These are phyloP conservation scores for Leccinum fuscescens DNA, from an alignment of 1,284 basidiomycete genomes.

Conservation along the genomic window DNA sequence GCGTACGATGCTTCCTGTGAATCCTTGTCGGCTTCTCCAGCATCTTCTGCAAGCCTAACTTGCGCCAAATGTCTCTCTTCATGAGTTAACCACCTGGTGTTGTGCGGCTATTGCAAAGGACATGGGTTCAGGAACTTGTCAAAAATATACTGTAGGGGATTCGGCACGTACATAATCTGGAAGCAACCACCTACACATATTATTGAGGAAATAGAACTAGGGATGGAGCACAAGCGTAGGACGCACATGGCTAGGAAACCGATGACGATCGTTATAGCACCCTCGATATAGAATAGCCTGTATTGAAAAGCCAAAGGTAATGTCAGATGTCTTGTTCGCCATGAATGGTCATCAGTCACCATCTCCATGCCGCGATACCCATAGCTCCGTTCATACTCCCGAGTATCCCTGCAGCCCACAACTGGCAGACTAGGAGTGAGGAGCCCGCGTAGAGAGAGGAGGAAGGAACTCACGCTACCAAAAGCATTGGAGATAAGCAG, in stretches of 20 bases:
- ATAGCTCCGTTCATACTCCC: slow-evolving; percentile 50
- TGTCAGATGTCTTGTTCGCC: background rate
- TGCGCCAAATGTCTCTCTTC: slow-evolving; percentile 65
- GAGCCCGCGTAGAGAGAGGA: slow-evolving; percentile 35
- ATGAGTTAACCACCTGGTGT: slow-evolving; percentile 62
- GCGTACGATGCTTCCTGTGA: slow-evolving; percentile 49
- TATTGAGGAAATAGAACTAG: background rate
- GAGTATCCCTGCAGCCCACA: slow-evolving; percentile 1
- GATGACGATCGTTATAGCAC: slow-evolving; percentile 52
- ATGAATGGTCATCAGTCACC: slow-evolving; percentile 43
- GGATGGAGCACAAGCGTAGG: slow-evolving; percentile 24
- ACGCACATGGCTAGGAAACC: slow-evolving; percentile 56
- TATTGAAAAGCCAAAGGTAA: slow-evolving; percentile 46
- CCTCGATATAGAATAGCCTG: slow-evolving; percentile 32
- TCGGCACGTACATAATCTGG: slow-evolving; percentile 31
- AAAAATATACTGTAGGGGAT: slow-evolving; percentile 14
- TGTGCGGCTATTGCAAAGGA: slow-evolving; percentile 45
- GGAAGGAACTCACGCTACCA: slow-evolving; percentile 48
- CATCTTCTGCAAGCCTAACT: slow-evolving; percentile 69
- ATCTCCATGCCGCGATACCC: slow-evolving; percentile 71
- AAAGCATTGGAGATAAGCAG: slow-evolving; percentile 74
- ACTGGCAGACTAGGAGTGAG: slow-evolving; percentile 28
- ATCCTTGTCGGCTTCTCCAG: slow-evolving; percentile 66
- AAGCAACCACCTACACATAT: slow-evolving; percentile 42
- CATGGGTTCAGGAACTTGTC: slow-evolving; percentile 35